phyloP scores from a whole-genome alignment of 2,329 filamentous ascomycete genomes.

The Zymoseptoria brevis region DNA sequence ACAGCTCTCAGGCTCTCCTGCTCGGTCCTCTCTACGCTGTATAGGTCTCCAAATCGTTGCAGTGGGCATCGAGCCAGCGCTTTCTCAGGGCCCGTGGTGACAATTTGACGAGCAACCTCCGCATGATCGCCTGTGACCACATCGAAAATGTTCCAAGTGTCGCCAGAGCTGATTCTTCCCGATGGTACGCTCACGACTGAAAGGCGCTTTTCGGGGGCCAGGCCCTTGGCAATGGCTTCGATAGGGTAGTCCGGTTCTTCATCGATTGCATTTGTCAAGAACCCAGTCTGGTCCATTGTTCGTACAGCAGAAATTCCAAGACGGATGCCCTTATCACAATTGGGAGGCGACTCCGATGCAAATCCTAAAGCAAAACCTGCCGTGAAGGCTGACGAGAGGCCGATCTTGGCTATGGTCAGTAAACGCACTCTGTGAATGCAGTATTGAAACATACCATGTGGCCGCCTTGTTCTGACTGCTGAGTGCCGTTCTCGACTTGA shows the following conservation, averaged over 20 bases:
- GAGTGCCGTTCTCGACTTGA: conserved; percentile 18
- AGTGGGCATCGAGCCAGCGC: conserved; percentile 25
- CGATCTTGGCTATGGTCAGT: conserved; percentile 17
- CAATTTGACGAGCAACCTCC: conserved; percentile 27
- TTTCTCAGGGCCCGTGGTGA: conserved; percentile 24
- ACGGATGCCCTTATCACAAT: conserved; percentile 24
- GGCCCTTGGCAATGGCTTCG: conserved; percentile 18
- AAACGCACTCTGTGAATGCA: conserved; percentile 1
- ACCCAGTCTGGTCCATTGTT: conserved; percentile 21
- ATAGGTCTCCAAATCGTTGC: conserved; percentile 21
- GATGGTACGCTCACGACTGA: conserved; percentile 26
- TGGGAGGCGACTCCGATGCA: conserved; percentile 22
- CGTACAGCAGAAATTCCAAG: conserved; percentile 24
- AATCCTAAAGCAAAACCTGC: conserved; percentile 29
- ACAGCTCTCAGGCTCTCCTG: conserved; percentile 27
- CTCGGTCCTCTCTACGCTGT: conserved; percentile 26
- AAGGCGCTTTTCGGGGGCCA: conserved; percentile 19
- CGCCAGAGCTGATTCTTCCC: conserved; percentile 26
- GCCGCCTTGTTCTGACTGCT: conserved; percentile 1
- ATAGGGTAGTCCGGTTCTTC: conserved; percentile 24
- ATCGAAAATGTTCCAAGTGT: conserved; percentile 29
- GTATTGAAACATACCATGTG: conserved; percentile 11
- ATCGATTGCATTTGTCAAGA: conserved; percentile 20
- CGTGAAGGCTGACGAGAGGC: conserved; percentile 26
- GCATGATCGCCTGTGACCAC: conserved; percentile 26